These are phyloP conservation scores for Microbotryum saponariae DNA, from an alignment of 1,284 basidiomycete species.

Conservation along the genomic window DNA sequence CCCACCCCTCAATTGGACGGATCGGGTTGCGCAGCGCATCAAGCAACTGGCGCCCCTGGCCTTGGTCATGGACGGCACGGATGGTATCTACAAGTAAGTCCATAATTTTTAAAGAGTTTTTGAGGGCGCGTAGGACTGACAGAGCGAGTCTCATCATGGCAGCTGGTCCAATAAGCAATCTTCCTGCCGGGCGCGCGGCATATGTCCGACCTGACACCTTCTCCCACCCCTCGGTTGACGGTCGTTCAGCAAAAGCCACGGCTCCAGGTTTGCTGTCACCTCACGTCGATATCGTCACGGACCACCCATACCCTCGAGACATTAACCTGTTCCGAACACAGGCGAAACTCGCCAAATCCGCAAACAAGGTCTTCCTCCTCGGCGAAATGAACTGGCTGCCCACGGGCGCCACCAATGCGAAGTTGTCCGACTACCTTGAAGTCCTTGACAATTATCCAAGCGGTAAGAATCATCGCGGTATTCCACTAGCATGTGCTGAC, in stretches of 20 bases:
- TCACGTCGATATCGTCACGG: slow-evolving; percentile 9
- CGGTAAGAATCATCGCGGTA: background rate
- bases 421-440: background rate
- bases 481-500: background rate
- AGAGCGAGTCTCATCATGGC: no score
- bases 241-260: slow-evolving; percentile 21
- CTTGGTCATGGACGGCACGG: slow-evolving; percentile 30
- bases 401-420: no score
- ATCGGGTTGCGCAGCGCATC: slow-evolving; percentile 12
- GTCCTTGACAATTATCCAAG: background rate
- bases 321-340: no score
- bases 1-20: slow-evolving; percentile 25
- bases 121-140: no score
- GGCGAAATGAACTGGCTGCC: slow-evolving; percentile 34
- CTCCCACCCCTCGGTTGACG: slow-evolving; percentile 26
- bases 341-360: background rate
- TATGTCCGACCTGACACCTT: slow-evolving; percentile 27
- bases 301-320: slow-evolving; percentile 5
- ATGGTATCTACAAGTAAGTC: slow-evolving; percentile 21
- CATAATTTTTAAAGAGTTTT: slow-evolving; percentile 1
- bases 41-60: slow-evolving; percentile 9
- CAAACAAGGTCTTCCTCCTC: slow-evolving; percentile 26
- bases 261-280: background rate
- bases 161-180: no score
- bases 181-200: background rate